Conservation (phyloP, 1,284 basidiomycete genomes). For the Heliocybe sulcata region DNA sequence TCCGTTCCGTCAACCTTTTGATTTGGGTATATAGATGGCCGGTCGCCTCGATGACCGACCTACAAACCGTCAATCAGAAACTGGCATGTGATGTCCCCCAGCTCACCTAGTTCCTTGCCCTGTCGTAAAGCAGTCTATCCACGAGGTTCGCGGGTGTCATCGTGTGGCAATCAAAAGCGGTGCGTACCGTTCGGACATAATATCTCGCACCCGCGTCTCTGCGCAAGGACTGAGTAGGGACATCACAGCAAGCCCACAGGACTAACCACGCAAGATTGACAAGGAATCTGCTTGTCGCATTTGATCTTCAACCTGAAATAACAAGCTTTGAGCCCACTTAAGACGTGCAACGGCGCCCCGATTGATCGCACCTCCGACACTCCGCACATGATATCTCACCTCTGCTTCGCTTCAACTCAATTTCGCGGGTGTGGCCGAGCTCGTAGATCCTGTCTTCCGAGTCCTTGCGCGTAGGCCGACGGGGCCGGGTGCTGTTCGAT, state of each 20-base stretch:
- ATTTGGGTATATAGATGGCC: slow-evolving; percentile 67
- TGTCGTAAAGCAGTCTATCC: slow-evolving; percentile 44
- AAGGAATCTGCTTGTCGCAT: slow-evolving; percentile 60
- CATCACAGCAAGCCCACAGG: background rate
- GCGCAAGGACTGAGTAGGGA: background rate
- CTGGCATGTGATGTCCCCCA: slow-evolving; percentile 3
- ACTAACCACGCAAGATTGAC: slow-evolving; percentile 44
- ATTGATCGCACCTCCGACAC: slow-evolving; percentile 44
- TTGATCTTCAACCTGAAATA: slow-evolving; percentile 49
- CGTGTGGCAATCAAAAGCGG: background rate
- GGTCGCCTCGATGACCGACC: slow-evolving; percentile 66
- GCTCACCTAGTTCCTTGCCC: slow-evolving; percentile 51
- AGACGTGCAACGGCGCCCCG: slow-evolving; percentile 2
- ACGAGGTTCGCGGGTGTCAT: slow-evolving; percentile 4
- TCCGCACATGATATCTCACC: slow-evolving; percentile 58
- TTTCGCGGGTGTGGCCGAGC: too few relatives aligned
- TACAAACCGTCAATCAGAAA: slow-evolving; percentile 14
- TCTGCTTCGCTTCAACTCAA: slow-evolving; percentile 46
- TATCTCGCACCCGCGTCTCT: slow-evolving; percentile 45
- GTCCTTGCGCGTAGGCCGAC: too few relatives aligned
- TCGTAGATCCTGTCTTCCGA: slow-evolving; percentile 42
- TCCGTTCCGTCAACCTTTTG: slow-evolving; percentile 49
- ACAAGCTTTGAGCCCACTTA: slow-evolving; percentile 13
- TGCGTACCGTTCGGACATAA: slow-evolving; percentile 51
- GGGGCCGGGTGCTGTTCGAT: too few relatives aligned